These are phyloP conservation scores for Neodidymelliopsis sp. DNA, from an alignment of 2,329 filamentous ascomycete genomes.

Conservation along the genomic window DNA sequence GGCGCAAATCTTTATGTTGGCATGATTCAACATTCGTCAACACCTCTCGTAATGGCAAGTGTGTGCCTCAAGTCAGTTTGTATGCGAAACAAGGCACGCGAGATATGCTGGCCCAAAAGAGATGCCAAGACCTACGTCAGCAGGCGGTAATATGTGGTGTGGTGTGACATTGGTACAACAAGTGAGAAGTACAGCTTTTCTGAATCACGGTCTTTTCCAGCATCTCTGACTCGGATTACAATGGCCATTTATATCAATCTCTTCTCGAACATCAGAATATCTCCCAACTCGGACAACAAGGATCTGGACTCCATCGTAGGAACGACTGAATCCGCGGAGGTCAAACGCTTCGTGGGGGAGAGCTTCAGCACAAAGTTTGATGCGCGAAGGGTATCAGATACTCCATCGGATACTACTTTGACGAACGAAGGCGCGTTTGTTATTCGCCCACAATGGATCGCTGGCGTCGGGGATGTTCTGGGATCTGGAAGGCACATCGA, in stretches of 20 bases:
- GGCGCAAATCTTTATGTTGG: too few relatives aligned
- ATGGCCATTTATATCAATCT: not conserved
- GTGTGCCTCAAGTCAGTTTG: not conserved
- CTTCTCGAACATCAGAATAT: not conserved
- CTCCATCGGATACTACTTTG: not conserved
- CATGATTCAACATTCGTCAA: too few relatives aligned
- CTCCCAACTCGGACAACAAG: not conserved
- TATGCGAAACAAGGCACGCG: not conserved
- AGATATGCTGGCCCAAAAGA: not conserved
- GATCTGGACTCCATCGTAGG: not conserved
- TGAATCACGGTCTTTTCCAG: not conserved
- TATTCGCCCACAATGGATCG: not conserved
- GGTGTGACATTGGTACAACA: not conserved
- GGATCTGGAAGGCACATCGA: not conserved
- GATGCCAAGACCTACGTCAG: conserved; percentile 2
- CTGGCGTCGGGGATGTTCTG: conserved; percentile 3
- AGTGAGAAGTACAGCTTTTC: not conserved
- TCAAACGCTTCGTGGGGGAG: too few relatives aligned
- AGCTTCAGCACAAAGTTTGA: not conserved
- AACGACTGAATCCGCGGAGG: too few relatives aligned
- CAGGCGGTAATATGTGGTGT: not conserved
- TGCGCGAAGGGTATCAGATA: not conserved
- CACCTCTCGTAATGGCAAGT: too few relatives aligned
- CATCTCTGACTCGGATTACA: too few relatives aligned
- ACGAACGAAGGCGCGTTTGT: not conserved